These are phyloP conservation scores for Eucalyptus sp. DNA, from an alignment of 345 rosid genomes.

Conservation along the genomic window DNA sequence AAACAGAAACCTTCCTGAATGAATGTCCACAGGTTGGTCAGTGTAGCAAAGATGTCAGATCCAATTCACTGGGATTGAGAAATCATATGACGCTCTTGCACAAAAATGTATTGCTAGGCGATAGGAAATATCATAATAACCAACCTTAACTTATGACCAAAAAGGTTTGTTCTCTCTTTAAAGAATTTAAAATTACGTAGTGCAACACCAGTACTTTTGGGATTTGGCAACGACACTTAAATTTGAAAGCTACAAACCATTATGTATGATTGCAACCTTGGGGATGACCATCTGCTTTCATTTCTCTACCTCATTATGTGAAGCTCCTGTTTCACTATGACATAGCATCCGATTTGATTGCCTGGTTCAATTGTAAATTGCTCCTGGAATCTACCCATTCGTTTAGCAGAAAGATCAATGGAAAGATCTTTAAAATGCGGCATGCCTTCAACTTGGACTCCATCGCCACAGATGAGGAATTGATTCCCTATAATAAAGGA, in stretches of 20 bases:
- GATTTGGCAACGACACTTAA: background rate
- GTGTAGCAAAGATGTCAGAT: background rate
- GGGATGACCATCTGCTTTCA: background rate
- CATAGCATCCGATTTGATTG: constrained; percentile 49
- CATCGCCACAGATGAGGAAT: constrained; percentile 89
- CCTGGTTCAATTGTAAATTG: constrained; percentile 63
- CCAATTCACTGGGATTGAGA: background rate
- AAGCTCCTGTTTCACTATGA: constrained; percentile 69
- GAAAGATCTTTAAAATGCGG: constrained; percentile 78
- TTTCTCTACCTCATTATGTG: constrained; percentile 20
- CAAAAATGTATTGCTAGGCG: background rate
- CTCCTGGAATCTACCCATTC: constrained; percentile 82
- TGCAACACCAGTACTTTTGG: background rate
- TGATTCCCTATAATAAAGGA: constrained; percentile 83
- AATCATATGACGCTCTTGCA: background rate
- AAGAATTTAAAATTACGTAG: background rate
- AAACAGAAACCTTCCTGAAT: background rate
- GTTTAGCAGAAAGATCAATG: constrained; percentile 57
- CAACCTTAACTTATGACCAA: background rate
- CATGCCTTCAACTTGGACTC: constrained; percentile 84
- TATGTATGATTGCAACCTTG: background rate
- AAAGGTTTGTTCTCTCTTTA: background rate
- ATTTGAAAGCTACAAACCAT: background rate
- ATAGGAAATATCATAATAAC: background rate
- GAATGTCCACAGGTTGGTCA: background rate